phyloP scores from a whole-genome alignment of 257 asterid genomes.

The Plectranthus barbatus region DNA sequence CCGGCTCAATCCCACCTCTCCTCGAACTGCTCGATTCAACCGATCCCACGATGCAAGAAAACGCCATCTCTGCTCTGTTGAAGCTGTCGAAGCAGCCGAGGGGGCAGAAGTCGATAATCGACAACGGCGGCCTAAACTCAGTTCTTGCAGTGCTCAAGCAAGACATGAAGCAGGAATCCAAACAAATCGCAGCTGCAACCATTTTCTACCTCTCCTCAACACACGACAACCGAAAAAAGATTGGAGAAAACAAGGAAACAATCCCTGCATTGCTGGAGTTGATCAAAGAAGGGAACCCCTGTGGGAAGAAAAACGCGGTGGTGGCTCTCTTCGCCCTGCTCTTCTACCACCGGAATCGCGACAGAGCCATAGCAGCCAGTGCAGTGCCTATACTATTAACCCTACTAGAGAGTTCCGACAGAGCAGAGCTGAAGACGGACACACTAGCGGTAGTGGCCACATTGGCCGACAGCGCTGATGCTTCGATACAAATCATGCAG shows the following conservation, averaged over 20 bases:
- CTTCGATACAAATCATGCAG: constrained; percentile 32
- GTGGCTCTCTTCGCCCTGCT: constrained; percentile 53
- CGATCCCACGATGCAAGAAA: constrained; percentile 48
- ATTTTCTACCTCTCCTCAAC: constrained; percentile 54
- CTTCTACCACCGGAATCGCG: constrained; percentile 32
- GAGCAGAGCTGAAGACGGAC: constrained; percentile 42
- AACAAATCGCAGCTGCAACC: constrained; percentile 62
- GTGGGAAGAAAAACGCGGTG: constrained; percentile 60
- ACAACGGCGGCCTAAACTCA: constrained; percentile 28
- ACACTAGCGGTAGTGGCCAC: constrained; percentile 50
- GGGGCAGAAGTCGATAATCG: constrained; percentile 47
- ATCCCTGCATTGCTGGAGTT: constrained; percentile 43
- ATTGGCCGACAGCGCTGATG: constrained; percentile 40
- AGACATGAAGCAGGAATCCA: constrained; percentile 38
- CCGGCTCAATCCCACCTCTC: constrained; percentile 44
- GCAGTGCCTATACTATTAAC: constrained; percentile 27
- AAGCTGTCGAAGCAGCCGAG: constrained; percentile 59
- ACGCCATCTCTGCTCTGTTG: constrained; percentile 46
- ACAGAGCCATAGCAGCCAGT: constrained; percentile 32
- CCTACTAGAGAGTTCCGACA: constrained; percentile 36
- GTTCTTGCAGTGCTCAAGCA: constrained; percentile 34
- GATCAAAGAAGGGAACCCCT: constrained; percentile 38
- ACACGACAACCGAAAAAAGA: constrained; percentile 37
- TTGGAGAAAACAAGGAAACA: constrained; percentile 38
- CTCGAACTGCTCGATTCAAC: constrained; percentile 29